Conservation (phyloP, 495 filamentous ascomycete species). For the Xylaria grammica region DNA sequence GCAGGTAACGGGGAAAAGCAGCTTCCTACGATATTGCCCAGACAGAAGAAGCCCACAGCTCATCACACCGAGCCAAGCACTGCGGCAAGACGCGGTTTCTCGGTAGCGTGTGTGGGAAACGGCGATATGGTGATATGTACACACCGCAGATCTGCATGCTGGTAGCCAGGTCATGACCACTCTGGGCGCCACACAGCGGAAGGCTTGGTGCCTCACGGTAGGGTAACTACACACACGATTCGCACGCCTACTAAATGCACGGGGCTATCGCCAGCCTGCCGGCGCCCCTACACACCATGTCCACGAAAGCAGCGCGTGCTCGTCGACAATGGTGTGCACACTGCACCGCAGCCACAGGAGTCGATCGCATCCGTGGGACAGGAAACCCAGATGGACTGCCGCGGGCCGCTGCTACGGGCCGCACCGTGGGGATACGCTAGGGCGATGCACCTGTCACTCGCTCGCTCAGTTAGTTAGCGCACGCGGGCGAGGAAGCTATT, state of each 20-base stretch:
- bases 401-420: conserved; percentile 23
- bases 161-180: background rate
- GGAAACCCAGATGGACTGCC: background rate
- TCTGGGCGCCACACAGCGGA: background rate
- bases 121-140: too few species aligned
- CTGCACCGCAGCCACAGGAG: background rate
- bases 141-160: background rate
- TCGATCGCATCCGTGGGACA: background rate
- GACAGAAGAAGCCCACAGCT: too few species aligned
- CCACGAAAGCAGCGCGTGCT: background rate
- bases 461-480: too few species aligned
- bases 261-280: too few species aligned
- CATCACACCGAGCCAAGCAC: too few species aligned
- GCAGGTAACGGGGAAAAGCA: too few species aligned
- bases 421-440: conserved; percentile 7
- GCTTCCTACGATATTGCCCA: too few species aligned
- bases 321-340: background rate
- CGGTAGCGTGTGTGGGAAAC: too few species aligned
- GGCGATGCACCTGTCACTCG: background rate
- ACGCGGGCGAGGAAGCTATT: background rate
- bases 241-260: too few species aligned
- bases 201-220: conserved; percentile 4
- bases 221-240: background rate
- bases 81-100: too few species aligned
- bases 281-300: background rate